Base-by-base conservation (phyloP, 1,139 yeast genomes). In the Zygoascus sp. region DNA sequence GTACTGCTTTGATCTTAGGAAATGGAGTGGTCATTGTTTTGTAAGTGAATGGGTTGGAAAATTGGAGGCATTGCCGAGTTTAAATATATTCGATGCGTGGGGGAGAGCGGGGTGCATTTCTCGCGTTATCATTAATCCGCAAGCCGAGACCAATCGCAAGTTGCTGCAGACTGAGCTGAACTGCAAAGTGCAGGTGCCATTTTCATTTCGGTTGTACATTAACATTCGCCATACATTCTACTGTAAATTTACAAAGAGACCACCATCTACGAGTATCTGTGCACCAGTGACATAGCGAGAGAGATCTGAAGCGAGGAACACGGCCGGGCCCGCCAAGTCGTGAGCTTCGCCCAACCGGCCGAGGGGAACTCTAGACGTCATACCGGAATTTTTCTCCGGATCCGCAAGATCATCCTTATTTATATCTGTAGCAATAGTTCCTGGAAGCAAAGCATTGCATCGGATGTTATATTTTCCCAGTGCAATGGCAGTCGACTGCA, bases 321-420 rank as follows among this genome's bases (percentile, higher is more conserved):
- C 64, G 8, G 73, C 76, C 3, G 78, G 77, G 0, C 77, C 78
- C 2, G 72, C 75, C 48, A 75, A 53, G 54, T 75, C 79, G 10
- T 62, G 59, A 1, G 77, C 68, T 11, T 57, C 53, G 0, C 77
- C 79, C 44, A 74, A 55, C 54, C 78, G 61, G 1, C 74, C 73
- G 45, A 74, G 57, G 6, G 78, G 77, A n/a, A 72, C 68, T 51
- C 76, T 59, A 2, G 47, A 44, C 10, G 47, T 45, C 53, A 60
- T 58, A 28, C 60, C 61, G 45, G 69, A 66, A 3, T 63, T 58
- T 58, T 72, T 58, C 50, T 64, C 72, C 51, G 65, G 69, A 6
- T 68, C 73, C 45, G 67, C 67, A 51, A 73, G 54, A 44, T 69
- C 72, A 1, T 74, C 71, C 43, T 63, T 55, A 47, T 71, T 70